These are phyloP conservation scores for Fusarium fracticaudum DNA, from an alignment of 2,329 filamentous ascomycete genomes.

Conservation along the genomic window DNA sequence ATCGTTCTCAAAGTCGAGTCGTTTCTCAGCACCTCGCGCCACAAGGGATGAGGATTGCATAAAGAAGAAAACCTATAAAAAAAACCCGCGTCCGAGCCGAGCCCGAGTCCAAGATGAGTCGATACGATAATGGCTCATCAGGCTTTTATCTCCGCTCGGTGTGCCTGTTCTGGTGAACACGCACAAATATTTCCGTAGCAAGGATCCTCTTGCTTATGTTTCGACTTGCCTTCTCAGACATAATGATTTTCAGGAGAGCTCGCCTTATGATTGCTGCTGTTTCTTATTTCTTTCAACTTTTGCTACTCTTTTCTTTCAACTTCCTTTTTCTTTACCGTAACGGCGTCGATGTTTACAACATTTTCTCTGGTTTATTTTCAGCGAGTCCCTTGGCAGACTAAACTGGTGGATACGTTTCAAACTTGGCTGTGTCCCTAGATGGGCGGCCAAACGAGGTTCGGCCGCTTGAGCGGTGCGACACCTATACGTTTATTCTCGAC, in stretches of 20 bases:
- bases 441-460: conserved; percentile 28
- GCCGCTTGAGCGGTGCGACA: conserved; percentile 16
- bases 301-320: conserved; percentile 1
- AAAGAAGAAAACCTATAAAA: conserved; percentile 29
- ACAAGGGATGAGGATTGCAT: conserved; percentile 33
- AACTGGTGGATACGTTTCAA: conserved; percentile 39
- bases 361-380: conserved; percentile 33
- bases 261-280: conserved; percentile 31
- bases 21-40: conserved; percentile 9
- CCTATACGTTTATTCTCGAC: conserved; percentile 43
- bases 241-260: conserved; percentile 37
- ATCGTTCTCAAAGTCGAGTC: conserved; percentile 7
- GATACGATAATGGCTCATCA: conserved; percentile 17
- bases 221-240: conserved; percentile 25
- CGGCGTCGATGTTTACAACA: conserved; percentile 30
- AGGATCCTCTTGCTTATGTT: conserved; percentile 8
- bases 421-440: conserved; percentile 25
- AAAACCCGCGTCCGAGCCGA: conserved; percentile 14
- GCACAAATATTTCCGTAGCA: conserved; percentile 2
- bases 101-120: conserved; percentile 20
- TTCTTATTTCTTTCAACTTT: not conserved
- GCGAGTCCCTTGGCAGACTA: conserved; percentile 35
- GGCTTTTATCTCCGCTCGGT: conserved; percentile 3
- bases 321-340: conserved; percentile 34
- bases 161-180: conserved; percentile 11